A percentile compares a stretch with the other conserved stretches of the same genome.
Conservation (phyloP, 176 grass and related monocot genomes). For the Raddia guianensis region DNA sequence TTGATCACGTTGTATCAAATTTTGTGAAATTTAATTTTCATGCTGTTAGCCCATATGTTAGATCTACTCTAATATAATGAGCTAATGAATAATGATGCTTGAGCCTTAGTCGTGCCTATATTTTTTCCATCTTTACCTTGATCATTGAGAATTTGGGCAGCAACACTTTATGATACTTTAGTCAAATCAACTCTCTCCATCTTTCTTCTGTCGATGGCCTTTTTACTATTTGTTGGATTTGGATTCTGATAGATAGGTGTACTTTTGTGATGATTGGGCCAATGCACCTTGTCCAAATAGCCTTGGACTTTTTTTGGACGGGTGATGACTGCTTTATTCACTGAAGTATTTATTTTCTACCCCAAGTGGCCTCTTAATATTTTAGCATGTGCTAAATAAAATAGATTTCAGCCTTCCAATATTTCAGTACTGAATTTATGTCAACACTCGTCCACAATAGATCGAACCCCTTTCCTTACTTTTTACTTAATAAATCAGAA, state of each 20-base stretch:
- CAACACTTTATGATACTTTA: constrained; percentile 9
- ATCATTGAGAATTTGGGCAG: not conserved
- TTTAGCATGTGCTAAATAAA: constrained; percentile 28
- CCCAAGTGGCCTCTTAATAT: not conserved
- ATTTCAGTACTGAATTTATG: constrained; percentile 8
- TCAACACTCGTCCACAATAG: not conserved
- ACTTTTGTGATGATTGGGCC: not conserved
- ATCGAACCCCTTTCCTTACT: not conserved
- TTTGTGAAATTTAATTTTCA: constrained; percentile 20
- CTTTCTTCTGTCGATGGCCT: not conserved
- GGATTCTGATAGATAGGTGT: not conserved
- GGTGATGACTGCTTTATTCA: not conserved
- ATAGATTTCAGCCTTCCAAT: not conserved
- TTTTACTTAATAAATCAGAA: not conserved
- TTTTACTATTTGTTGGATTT: constrained; percentile 1
- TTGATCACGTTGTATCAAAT: constrained; percentile 11
- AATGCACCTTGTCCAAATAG: not conserved
- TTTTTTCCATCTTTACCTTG: not conserved
- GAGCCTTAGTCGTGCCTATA: not conserved
- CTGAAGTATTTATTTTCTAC: constrained; percentile 23
- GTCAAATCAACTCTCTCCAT: not conserved
- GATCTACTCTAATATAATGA: constrained; percentile 5
- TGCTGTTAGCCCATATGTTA: not conserved
- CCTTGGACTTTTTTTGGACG: constrained; percentile 1
- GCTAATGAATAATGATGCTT: not conserved